Evolutionary conservation across 116 monocot genomes (phyloP).

Genomic region (Cymodocea nodosa): DNA sequence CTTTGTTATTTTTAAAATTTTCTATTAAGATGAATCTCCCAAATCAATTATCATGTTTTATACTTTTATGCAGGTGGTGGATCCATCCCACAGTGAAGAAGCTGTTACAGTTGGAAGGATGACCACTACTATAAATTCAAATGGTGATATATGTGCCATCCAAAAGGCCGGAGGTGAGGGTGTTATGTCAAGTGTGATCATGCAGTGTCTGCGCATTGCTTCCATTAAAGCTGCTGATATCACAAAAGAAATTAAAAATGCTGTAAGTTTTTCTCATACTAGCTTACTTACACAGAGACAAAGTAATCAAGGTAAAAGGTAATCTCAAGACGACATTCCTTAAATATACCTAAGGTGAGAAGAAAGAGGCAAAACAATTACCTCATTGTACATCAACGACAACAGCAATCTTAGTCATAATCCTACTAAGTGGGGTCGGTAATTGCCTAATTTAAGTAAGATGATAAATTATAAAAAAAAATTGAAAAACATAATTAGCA

Average conservation of each 20-base stretch:
- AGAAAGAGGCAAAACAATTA: too few species aligned
- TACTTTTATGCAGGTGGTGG: conserved; percentile 44
- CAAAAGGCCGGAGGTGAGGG: conserved; percentile 93
- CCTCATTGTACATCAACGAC: too few species aligned
- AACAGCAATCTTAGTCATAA: too few species aligned
- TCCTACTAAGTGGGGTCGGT: too few species aligned
- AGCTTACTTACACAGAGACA: neutral
- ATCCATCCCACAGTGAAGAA: conserved; percentile 84
- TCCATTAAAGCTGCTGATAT: conserved; percentile 70
- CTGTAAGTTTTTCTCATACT: conserved; percentile 30
- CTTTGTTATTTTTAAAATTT: neutral
- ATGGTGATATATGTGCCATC: conserved; percentile 80
- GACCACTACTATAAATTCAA: conserved; percentile 76
- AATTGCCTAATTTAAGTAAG: too few species aligned
- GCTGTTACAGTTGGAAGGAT: conserved; percentile 81
- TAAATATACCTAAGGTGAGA: too few species aligned
- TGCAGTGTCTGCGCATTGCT: conserved; percentile 77
- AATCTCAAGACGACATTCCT: too few species aligned
- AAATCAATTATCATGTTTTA: neutral
- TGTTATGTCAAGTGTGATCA: conserved; percentile 38
- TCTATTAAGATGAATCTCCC: neutral
- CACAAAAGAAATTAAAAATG: conserved; percentile 62
- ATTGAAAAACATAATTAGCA: too few species aligned
- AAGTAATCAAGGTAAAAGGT: too few species aligned
- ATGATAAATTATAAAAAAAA: too few species aligned